Evolutionary conservation across 352 stramenopile species (phyloP).

Genomic region (Phytophthora macrochlamydospora): DNA sequence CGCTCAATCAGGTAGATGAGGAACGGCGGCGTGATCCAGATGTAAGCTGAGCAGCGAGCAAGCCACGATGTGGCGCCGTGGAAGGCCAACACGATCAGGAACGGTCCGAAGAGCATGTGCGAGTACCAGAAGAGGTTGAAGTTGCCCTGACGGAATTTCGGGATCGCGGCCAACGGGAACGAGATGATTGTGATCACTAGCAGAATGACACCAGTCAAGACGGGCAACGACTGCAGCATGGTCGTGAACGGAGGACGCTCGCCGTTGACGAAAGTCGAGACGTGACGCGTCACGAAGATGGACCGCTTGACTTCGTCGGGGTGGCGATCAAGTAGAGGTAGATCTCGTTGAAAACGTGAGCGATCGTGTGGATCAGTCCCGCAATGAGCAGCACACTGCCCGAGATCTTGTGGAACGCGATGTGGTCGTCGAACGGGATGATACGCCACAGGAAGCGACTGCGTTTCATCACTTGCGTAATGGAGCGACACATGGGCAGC

Average conservation of each 20-base stretch:
- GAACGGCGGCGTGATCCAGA: constrained; percentile 60
- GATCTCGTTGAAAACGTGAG: constrained; percentile 76
- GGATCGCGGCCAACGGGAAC: constrained; percentile 71
- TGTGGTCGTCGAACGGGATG: constrained; percentile 83
- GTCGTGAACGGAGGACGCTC: constrained; percentile 59
- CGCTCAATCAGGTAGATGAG: constrained; percentile 66
- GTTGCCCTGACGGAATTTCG: constrained; percentile 65
- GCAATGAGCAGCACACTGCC: constrained; percentile 63
- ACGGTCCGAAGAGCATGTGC: constrained; percentile 73
- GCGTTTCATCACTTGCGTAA: constrained; percentile 75
- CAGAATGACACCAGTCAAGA: constrained; percentile 77
- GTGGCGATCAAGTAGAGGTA: constrained; percentile 73
- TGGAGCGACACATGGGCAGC: constrained; percentile 79
- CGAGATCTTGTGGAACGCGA: constrained; percentile 81
- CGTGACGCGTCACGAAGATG: constrained; percentile 62
- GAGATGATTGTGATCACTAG: constrained; percentile 68
- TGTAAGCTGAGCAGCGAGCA: constrained; percentile 49
- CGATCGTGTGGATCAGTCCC: constrained; percentile 64
- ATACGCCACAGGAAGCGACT: constrained; percentile 68
- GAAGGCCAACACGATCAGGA: constrained; percentile 66
- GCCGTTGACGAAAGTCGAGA: constrained; percentile 52
- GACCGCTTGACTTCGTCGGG: constrained; percentile 60
- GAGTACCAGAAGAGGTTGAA: constrained; percentile 83
- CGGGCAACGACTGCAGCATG: constrained; percentile 69
- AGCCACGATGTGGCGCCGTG: constrained; percentile 65